Conservation (phyloP, 306 rosid genomes). For the Cicer bijugum region DNA sequence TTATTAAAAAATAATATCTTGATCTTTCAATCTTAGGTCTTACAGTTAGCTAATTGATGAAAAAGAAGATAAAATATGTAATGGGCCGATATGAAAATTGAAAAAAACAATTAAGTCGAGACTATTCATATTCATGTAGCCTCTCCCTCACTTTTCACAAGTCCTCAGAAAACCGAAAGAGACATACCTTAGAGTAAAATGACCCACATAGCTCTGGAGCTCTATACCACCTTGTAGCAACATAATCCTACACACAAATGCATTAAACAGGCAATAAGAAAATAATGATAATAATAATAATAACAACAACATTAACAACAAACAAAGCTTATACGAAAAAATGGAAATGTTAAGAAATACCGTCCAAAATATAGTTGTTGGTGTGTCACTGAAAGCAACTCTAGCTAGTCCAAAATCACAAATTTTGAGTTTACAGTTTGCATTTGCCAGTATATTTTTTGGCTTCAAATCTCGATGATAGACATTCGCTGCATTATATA, state of each 20-base stretch:
- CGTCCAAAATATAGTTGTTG: slow-evolving; percentile 96
- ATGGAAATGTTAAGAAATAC: slow-evolving; percentile 50
- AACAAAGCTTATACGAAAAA: slow-evolving; percentile 3
- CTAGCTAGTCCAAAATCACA: slow-evolving; percentile 98
- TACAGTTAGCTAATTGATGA: slow-evolving; percentile 3
- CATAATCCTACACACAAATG: slow-evolving; percentile 75
- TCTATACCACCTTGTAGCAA: slow-evolving; percentile 99
- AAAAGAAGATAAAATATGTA: not conserved
- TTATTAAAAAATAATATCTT: not conserved
- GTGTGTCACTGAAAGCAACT: slow-evolving; percentile 95
- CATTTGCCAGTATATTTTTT: slow-evolving; percentile 94
- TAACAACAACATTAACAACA: not conserved
- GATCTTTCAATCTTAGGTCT: not conserved
- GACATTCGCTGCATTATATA: slow-evolving; percentile 77
- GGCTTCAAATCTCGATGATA: slow-evolving; percentile 97
- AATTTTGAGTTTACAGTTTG: slow-evolving; percentile 93
- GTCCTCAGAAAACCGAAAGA: slow-evolving; percentile 35
- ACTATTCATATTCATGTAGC: not conserved
- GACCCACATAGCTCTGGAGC: slow-evolving; percentile 99
- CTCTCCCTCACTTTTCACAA: not conserved
- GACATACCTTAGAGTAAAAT: slow-evolving; percentile 85
- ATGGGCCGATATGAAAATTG: slow-evolving; percentile 2
- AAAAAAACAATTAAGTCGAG: not conserved
- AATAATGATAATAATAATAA: slow-evolving; percentile 1
- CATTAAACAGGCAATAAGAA: slow-evolving; percentile 21